Base-by-base conservation (phyloP, 2,329 filamentous ascomycete species). In the Geosmithia morbida region DNA sequence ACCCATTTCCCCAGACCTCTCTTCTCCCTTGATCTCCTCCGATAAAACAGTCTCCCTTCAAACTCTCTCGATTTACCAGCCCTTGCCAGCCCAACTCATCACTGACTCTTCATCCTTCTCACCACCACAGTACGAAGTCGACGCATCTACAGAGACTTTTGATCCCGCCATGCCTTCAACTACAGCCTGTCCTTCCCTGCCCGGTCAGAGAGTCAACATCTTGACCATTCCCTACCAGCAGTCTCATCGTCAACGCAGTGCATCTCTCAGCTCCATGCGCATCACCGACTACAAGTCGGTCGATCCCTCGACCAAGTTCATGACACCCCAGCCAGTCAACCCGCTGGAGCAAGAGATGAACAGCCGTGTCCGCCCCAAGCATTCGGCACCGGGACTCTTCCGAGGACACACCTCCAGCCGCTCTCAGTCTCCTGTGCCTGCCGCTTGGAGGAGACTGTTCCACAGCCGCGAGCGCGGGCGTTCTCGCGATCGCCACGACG, bases 171-270 rank as follows among this genome's bases (percentile, higher is more conserved):
- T 84, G 55, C 83, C 85, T 17, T 81, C 76, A 11, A 95, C 89
- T 2, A 88, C 79, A 2, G 66, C 76, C 42, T 97, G 90, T 59
- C 88, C 90, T 37, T 80, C 90, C 52, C 74, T 96, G 22, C 90
- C 90, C 3, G 90, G 90, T 14, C 90, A 96, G 63, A 75, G 76
- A 2, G 78, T 96, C 59, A 96, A 97, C 65, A 77, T 87, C 14
- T 69, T 97, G 48, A 80, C 85, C 48, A 79, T 97, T 11, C 90
- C 90, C 14, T 68, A 78, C 33, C 83, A 94, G 61, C 73, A 74
- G 52, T 66, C 71, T 41, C 65, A 69, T 51, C 71, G 78, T 50
- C 65, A 71, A 50, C 76, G 83, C 51, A 84, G 81, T 56, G 77
- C 72, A 48, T 88, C 83, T 4, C 68, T 79, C 54, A 80, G 68